Evolutionary conservation across 2,329 filamentous ascomycete species (phyloP).

Genomic region (Colletotrichum aenigma): DNA sequence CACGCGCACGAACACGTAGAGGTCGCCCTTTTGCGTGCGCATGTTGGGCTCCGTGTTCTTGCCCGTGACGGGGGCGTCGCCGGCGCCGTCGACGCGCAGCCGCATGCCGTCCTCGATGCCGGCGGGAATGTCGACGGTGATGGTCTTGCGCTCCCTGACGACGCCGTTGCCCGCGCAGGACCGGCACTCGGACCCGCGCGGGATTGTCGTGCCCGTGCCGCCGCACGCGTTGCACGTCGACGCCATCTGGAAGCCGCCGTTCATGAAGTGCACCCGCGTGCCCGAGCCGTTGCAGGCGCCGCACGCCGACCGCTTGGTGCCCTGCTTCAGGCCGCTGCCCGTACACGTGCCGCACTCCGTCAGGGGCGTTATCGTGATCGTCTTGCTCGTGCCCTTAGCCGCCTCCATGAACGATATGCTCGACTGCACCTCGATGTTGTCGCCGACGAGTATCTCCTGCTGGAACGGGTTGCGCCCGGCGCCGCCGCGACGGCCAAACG

Average conservation of each 20-base stretch:
- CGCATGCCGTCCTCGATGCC: conserved; percentile 98
- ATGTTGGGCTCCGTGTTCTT: conserved; percentile 66
- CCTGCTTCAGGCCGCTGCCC: conserved; percentile 84
- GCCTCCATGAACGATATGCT: conserved; percentile 96
- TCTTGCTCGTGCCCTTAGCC: conserved; percentile 87
- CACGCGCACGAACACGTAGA: conserved; percentile 90
- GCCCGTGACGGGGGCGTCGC: conserved; percentile 83
- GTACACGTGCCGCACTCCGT: conserved; percentile 81
- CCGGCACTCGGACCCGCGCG: conserved; percentile 80
- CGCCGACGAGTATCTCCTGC: conserved; percentile 84
- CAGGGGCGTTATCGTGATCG: conserved; percentile 85
- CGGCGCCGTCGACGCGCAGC: conserved; percentile 81
- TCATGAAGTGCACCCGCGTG: conserved; percentile 84
- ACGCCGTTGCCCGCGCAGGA: conserved; percentile 85
- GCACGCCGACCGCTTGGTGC: conserved; percentile 75
- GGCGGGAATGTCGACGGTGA: conserved; percentile 89
- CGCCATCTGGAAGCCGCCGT: conserved; percentile 94
- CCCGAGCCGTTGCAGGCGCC: conserved; percentile 85
- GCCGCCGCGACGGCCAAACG: conserved; percentile 59
- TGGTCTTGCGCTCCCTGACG: conserved; percentile 79
- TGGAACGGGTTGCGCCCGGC: conserved; percentile 66
- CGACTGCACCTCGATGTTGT: conserved; percentile 93
- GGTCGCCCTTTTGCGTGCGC: conserved; percentile 77
- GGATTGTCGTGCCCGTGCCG: conserved; percentile 77
- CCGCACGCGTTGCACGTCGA: conserved; percentile 84